Conservation (phyloP, 352 stramenopile genomes). For the Globisporangium polare region DNA sequence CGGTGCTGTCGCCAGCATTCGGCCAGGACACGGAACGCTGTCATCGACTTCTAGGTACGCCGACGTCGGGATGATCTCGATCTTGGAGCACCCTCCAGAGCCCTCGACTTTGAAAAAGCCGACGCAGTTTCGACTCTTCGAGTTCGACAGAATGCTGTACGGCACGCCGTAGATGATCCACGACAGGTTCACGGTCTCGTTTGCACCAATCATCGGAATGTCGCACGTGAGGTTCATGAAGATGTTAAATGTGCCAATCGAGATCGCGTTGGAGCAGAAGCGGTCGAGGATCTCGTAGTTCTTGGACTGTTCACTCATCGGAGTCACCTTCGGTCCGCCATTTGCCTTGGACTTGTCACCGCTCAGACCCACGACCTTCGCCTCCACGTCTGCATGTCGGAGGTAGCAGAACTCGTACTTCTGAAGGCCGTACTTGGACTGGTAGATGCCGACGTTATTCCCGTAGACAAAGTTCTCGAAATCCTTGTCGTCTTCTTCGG, state of each 20-base stretch:
- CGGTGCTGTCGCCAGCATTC: constrained; percentile 42
- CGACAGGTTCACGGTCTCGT: constrained; percentile 44
- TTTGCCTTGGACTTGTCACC: constrained; percentile 20
- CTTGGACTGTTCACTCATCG: constrained; percentile 7
- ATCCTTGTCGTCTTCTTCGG: constrained; percentile 15
- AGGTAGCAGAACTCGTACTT: constrained; percentile 62
- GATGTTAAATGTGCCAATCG: constrained; percentile 59
- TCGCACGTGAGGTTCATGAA: constrained; percentile 65
- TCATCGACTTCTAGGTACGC: constrained; percentile 40
- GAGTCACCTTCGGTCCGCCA: constrained; percentile 17
- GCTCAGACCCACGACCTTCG: constrained; percentile 21
- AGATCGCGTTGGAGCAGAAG: constrained; percentile 45
- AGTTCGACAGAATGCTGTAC: constrained; percentile 44
- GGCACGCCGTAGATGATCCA: constrained; percentile 51
- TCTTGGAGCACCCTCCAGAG: constrained; percentile 25
- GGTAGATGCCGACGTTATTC: constrained; percentile 54
- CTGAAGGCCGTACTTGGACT: constrained; percentile 59
- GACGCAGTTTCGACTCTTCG: constrained; percentile 48
- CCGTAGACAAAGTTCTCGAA: constrained; percentile 46
- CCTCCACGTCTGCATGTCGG: constrained; percentile 29
- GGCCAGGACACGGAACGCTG: constrained; percentile 31
- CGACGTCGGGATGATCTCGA: constrained; percentile 51
- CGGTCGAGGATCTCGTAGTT: constrained; percentile 46
- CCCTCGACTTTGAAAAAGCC: constrained; percentile 51
- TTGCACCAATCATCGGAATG: constrained; percentile 33